phyloP scores from a whole-genome alignment of 176 grass and related monocot species.

The Dactylis glomerata region DNA sequence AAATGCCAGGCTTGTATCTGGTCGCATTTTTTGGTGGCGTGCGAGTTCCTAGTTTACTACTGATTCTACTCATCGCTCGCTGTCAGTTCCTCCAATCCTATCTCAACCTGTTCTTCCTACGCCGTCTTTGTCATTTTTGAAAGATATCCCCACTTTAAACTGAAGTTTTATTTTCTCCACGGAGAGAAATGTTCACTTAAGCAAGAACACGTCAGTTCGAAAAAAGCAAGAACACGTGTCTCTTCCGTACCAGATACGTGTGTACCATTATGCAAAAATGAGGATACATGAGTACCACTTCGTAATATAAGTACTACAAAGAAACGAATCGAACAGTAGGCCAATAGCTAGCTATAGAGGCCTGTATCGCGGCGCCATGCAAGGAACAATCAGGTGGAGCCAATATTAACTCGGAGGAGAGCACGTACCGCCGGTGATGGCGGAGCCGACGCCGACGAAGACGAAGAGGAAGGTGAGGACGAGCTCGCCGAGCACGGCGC shows the following conservation, averaged over 20 bases:
- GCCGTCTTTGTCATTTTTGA: not conserved
- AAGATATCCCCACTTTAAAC: not conserved
- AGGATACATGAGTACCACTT: not conserved
- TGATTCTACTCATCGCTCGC: not conserved
- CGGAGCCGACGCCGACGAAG: conserved; percentile 71
- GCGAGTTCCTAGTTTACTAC: not conserved
- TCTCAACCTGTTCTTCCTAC: not conserved
- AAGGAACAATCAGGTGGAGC: not conserved
- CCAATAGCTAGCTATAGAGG: too few species aligned
- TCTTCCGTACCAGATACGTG: not conserved
- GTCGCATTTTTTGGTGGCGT: not conserved
- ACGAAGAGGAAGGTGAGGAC: conserved; percentile 97
- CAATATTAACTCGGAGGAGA: not conserved
- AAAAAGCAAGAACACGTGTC: not conserved
- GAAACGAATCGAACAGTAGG: not conserved
- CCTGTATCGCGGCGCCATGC: not conserved
- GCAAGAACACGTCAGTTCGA: too few species aligned
- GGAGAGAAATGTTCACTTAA: not conserved
- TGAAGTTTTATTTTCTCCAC: not conserved
- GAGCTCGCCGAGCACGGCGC: conserved; percentile 71
- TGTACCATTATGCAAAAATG: not conserved
- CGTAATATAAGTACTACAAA: not conserved
- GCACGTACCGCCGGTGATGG: conserved; percentile 48
- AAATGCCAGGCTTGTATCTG: not conserved
- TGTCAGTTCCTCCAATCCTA: not conserved